Base-by-base conservation (phyloP, 2,329 filamentous ascomycete genomes). In the Penicillium paneum region DNA sequence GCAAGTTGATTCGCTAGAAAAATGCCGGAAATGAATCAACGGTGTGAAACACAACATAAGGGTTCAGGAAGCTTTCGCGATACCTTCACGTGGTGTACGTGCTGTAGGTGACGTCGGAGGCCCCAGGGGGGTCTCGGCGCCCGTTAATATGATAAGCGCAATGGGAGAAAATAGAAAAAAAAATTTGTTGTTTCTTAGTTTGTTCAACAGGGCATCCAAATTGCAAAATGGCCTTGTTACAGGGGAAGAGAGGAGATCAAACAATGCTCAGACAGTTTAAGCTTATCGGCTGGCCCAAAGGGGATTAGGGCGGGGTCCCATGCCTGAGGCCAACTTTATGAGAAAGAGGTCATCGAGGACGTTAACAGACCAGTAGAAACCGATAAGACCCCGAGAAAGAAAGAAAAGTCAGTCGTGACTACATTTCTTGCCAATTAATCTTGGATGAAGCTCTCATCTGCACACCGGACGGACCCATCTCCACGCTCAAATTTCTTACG, bases 41-140 rank as follows among this genome's bases (percentile, higher is more conserved):
- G 7, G 34, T 7, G 39, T 29, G 17, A 39, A 50, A 17, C 1
- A 13, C 34, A 50, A 42, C 34, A 17, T 35, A 26, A 35, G 17
- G 5, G 8, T n/a, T 29, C 2, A 29, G 21, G 17, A 26, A 42
- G 38, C 49, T 52, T 48, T 55, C 49, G 49, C 51, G 48, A 54
- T 55, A 39, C 41, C 47, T 54, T 52, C 42, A 46, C 50, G 55
- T 24, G 21, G 21, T 24, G 21, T 24, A 46, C 50, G 55, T 55
- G 51, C 44, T 44, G 52, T 38, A 39, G 53, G 60, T 63, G 63
- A 64, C 63, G 62, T 63, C 57, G 62, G 56, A 61, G 58, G 60
- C 24, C 51, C 51, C 28, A 54, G 38, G 47, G 47, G 42, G 49
- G 38, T 58, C 55, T 59, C 58, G 45, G 58, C 56, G 48, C 44